These are phyloP conservation scores for Naganishia randhawae DNA, from an alignment of 768 basidiomycete genomes.

Conservation along the genomic window DNA sequence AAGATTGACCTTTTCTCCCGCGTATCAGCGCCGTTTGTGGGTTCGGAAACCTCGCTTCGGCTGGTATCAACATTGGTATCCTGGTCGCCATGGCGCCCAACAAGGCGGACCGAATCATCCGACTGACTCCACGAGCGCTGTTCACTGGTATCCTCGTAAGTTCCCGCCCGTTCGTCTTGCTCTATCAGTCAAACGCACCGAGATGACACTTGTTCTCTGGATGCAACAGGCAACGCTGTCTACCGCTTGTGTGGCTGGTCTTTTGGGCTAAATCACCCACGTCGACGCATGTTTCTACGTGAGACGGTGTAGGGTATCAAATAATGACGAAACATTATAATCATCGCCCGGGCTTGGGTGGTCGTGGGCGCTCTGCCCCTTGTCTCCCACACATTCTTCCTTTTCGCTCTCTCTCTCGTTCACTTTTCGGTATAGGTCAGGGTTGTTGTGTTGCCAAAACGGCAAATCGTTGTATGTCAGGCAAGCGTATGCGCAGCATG, in stretches of 20 bases:
- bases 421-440: not conserved
- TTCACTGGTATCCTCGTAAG: slow-evolving; percentile 34
- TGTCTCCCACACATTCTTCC: not conserved
- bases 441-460: slow-evolving; percentile 1
- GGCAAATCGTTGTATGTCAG: slow-evolving; percentile 4
- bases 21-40: slow-evolving; percentile 66
- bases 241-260: slow-evolving; percentile 37
- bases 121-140: slow-evolving; percentile 38
- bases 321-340: slow-evolving; percentile 3
- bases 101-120: slow-evolving; percentile 67
- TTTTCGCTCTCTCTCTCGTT: not conserved
- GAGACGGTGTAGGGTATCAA: slow-evolving; percentile 3
- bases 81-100: slow-evolving; percentile 67
- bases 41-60: slow-evolving; percentile 67
- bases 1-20: not conserved
- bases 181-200: not conserved
- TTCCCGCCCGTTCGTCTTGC: not conserved
- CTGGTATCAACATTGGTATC: slow-evolving; percentile 82
- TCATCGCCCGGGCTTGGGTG: not conserved
- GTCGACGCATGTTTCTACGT: not conserved
- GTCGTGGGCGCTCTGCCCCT: not conserved
- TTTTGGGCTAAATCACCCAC: slow-evolving; percentile 8
- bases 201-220: too few relatives aligned
- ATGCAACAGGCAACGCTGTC: slow-evolving; percentile 31
- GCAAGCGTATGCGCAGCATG: not conserved